These are phyloP conservation scores for Pseudonectria buxi DNA, from an alignment of 2,329 filamentous ascomycete species.

Conservation along the genomic window DNA sequence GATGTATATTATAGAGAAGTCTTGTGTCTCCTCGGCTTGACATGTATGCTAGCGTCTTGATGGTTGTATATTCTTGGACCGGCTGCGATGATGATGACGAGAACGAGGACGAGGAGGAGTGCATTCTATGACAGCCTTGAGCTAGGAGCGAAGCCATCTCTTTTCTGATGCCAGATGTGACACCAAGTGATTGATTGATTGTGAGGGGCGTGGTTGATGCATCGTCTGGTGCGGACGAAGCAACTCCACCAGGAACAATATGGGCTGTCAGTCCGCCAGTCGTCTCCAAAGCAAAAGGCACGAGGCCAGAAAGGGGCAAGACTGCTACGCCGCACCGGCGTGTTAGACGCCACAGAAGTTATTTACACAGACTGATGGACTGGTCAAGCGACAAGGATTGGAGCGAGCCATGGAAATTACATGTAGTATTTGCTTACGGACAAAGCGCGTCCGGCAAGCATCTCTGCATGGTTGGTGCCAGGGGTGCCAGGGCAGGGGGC, in stretches of 20 bases:
- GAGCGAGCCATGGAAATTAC: background rate
- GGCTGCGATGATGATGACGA: background rate
- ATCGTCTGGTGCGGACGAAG: too few relatives aligned
- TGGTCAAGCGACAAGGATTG: background rate
- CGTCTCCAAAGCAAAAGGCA: background rate
- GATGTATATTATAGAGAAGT: slow-evolving; percentile 20
- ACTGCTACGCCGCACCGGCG: slow-evolving; percentile 1
- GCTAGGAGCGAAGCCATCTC: background rate
- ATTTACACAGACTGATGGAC: too few relatives aligned
- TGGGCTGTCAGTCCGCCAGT: background rate
- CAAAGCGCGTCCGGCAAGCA: background rate
- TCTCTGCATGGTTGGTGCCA: too few relatives aligned
- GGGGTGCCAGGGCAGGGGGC: too few relatives aligned
- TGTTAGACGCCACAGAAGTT: background rate
- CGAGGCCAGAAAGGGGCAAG: background rate
- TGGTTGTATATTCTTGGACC: slow-evolving; percentile 11
- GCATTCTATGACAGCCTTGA: background rate
- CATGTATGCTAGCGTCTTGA: slow-evolving; percentile 12
- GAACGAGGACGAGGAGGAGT: background rate
- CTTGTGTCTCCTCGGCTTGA: slow-evolving; percentile 12
- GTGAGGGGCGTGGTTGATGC: background rate
- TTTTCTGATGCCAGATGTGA: too few relatives aligned
- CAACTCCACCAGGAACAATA: background rate
- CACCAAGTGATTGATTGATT: background rate
- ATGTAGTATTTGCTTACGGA: slow-evolving; percentile 1